These are phyloP conservation scores for Patellifolia procumbens DNA, from an alignment of 179 eudicot species.

Conservation along the genomic window DNA sequence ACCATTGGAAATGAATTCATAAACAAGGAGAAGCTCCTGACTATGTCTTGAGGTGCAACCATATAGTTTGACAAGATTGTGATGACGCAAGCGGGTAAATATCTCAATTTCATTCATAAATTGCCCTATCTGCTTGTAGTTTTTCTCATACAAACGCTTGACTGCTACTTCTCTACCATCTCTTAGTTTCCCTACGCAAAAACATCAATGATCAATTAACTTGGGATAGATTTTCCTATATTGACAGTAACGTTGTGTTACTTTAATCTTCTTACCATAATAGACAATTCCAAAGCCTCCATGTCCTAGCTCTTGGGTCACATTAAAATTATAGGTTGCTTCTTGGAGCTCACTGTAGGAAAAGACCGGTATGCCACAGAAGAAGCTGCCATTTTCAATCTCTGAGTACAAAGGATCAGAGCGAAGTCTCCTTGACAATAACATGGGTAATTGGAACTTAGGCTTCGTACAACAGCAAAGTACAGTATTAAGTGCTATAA, in stretches of 20 bases:
- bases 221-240: constrained; percentile 60
- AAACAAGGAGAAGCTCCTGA: constrained; percentile 53
- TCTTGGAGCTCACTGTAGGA: constrained; percentile 64
- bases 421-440: constrained; percentile 35
- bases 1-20: constrained; percentile 58
- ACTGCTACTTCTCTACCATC: constrained; percentile 88
- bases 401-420: constrained; percentile 41
- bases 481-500: too few species aligned
- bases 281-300: constrained; percentile 90
- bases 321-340: constrained; percentile 64
- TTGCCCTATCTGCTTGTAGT: constrained; percentile 63
- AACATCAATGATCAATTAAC: too few species aligned
- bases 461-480: too few species aligned
- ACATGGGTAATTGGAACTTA: too few species aligned
- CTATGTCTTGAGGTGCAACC: constrained; percentile 71
- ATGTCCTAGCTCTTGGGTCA: constrained; percentile 65
- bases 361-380: constrained; percentile 61
- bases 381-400: constrained; percentile 36
- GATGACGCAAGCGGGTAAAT: constrained; percentile 63
- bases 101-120: constrained; percentile 74
- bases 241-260: constrained; percentile 65
- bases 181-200: constrained; percentile 52
- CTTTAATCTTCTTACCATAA: constrained; percentile 45
- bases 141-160: constrained; percentile 76
- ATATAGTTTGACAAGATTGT: constrained; percentile 65